Percentiles rank a stretch among this genome's conserved stretches.
These are phyloP conservation scores for Epichloe typhina DNA, from an alignment of 2,329 filamentous ascomycete species.

Conservation along the genomic window DNA sequence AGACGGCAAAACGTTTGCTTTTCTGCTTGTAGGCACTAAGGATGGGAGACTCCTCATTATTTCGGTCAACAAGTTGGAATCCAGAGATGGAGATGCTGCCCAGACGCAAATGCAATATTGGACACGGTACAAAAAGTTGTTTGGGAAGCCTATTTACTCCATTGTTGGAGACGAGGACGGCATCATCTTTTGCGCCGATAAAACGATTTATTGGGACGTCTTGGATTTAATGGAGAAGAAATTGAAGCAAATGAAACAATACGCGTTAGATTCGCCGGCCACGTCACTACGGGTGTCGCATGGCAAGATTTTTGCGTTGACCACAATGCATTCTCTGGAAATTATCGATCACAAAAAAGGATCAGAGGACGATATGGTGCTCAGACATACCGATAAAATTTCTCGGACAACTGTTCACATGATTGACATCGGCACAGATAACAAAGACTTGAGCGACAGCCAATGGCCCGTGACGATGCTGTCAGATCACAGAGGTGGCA, in stretches of 20 bases:
- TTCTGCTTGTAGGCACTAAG: slow-evolving; percentile 46
- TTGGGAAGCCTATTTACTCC: slow-evolving; percentile 38
- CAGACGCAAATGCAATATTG: slow-evolving; percentile 31
- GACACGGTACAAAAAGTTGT: slow-evolving; percentile 36
- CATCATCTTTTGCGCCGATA: slow-evolving; percentile 43
- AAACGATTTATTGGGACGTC: slow-evolving; percentile 40
- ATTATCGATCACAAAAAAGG: slow-evolving; percentile 34
- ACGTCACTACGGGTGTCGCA: slow-evolving; percentile 33
- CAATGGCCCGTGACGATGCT: slow-evolving; percentile 32
- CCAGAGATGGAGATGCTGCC: slow-evolving; percentile 7
- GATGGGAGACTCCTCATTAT: slow-evolving; percentile 43
- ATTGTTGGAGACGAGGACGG: slow-evolving; percentile 41
- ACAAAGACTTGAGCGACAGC: slow-evolving; percentile 11
- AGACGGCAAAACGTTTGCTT: slow-evolving; percentile 44
- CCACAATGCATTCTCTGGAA: slow-evolving; percentile 40
- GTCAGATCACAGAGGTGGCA: slow-evolving; percentile 31
- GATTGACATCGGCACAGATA: slow-evolving; percentile 27
- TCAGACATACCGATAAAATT: slow-evolving; percentile 33
- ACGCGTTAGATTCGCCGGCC: slow-evolving; percentile 39
- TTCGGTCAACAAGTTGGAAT: slow-evolving; percentile 25
- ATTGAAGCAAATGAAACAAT: slow-evolving; percentile 32
- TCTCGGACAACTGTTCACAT: slow-evolving; percentile 31
- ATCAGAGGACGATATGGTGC: slow-evolving; percentile 21
- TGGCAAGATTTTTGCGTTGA: slow-evolving; percentile 37
- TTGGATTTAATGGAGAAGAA: slow-evolving; percentile 38